Base-by-base conservation (phyloP, 331 rosid species). In the Ulmus americana region DNA sequence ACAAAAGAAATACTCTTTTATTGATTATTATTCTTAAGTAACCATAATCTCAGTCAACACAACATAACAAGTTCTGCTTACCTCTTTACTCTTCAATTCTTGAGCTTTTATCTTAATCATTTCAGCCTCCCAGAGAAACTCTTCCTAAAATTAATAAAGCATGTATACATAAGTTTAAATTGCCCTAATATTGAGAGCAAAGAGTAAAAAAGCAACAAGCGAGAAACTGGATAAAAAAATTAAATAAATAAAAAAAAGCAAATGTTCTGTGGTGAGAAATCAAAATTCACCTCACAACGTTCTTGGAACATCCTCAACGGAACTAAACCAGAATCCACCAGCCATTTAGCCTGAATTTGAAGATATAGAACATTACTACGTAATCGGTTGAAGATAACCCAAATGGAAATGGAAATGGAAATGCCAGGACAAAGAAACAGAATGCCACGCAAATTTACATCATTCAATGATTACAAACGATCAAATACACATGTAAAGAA, bases 51-150 rank as follows among this genome's bases (percentile, higher is more conserved):
- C 14, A 55, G 6, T 42, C 43, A 39, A 65, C 6, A 60, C 48
- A 70, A 16, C 39, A 35, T 7, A 20, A 35, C 9, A 20, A 72
- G 39, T n/a, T 75, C 60, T 61, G 55, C 83, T 80, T 59, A 92
- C 97, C 97, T 90, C 98, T 82, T 92, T 92, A 71, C 83, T 94
- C 83, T 92, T 92, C 82, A 92, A 76, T 44, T 92, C 98, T 69
- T 89, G 98, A 61, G 98, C 98, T 81, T 87, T 92, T 62, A 87
- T 83, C 86, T 92, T 92, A 68, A 89, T 89, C 88, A 92, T 78
- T 71, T 92, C 98, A 63, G 97, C 97, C 79, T 92, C 98, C 74
- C 95, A 87, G 65, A 92, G 77, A 82, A 92, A 92, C 67, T 92
- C 98, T 81, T 92, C 98, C 98, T 92, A 71, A 71, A 77, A 70